Evolutionary conservation across 108 stramenopile species (phyloP), one percentile per base, ranked within the genome.

Genomic region (Parietichytrium sp.): DNA sequence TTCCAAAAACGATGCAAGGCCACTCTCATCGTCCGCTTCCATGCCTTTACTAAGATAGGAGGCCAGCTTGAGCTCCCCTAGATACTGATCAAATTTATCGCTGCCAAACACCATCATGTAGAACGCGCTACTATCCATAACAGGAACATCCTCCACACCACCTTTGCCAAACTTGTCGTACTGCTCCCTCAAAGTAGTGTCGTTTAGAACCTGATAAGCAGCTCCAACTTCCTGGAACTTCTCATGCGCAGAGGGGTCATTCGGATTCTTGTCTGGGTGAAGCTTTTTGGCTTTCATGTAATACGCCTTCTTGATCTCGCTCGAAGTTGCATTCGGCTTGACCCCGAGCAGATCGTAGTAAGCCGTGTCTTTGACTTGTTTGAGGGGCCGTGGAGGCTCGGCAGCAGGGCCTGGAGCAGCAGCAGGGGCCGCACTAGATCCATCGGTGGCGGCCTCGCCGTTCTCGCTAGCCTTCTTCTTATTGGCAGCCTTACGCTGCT

Each of bases 231-330:
- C 79, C n/a, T 84, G 83, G 55, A 88, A 88, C 16, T 81, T 82
- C 25, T 78, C 51, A 3, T 53, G 82, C 23, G 80, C 87, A 29
- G 82, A 45, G 31, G 84, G 52, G 33, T 85, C 83, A 36, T 85
- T 55, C 3, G 79, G 82, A 27, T 89, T 86, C 55, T 85, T 91
- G 81, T 96, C 96, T 0, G 96, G 96, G 81, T 97, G 97, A 55
- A 91, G 91, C 83, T 96, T 93, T 51, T 93, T 79, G 23, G 97
- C 96, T 48, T 93, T 52, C 51, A 93, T 38, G 80, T 94, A 95
- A 82, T 98, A 98, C 48, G 93, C 90, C 81, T 95, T 92, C 80
- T 96, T 96, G 49, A 98, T 95, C 50, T 86, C 89, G n/a, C 85
- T 85, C 25, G 91, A 88, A 6, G 91, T 86, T 8, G 94, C 93